phyloP scores from a whole-genome alignment of 2,329 filamentous ascomycete genomes.

The Colletotrichum liaoningense region DNA sequence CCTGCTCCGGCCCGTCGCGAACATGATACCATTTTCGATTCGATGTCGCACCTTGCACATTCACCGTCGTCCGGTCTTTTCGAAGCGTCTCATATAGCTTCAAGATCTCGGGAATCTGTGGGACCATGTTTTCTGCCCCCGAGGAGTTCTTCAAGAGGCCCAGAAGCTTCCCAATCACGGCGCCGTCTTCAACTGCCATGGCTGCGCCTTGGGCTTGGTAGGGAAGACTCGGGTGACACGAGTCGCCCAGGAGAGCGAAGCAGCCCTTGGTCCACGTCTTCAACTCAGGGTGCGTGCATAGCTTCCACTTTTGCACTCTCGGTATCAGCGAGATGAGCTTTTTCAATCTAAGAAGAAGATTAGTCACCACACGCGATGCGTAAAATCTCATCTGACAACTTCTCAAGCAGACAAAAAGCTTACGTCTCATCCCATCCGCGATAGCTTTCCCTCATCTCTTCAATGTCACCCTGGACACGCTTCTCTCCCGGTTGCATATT shows the following conservation, averaged over 20 bases:
- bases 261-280: conserved; percentile 16
- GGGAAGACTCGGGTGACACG: conserved; percentile 37
- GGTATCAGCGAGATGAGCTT: conserved; percentile 21
- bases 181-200: conserved; percentile 41
- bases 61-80: conserved; percentile 3
- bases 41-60: conserved; percentile 4
- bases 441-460: conserved; percentile 22
- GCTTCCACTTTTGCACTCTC: conserved; percentile 30
- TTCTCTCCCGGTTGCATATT: background rate
- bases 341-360: background rate
- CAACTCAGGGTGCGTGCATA: conserved; percentile 8
- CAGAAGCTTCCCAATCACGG: conserved; percentile 44
- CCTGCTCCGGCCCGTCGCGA: conserved; percentile 21
- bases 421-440: conserved; percentile 27
- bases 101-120: conserved; percentile 9
- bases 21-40: conserved; percentile 29
- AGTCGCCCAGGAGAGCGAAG: conserved; percentile 34
- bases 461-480: background rate
- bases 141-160: background rate
- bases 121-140: background rate
- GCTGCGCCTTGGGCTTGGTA: conserved; percentile 43
- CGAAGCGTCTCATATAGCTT: conserved; percentile 8
- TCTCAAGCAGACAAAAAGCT: too few species aligned
- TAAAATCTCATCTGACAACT: background rate
- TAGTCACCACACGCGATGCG: background rate